Evolutionary conservation across 2,329 filamentous ascomycete genomes (phyloP), one percentile per base, ranked within the genome.

Genomic region (Cercospora sp.): DNA sequence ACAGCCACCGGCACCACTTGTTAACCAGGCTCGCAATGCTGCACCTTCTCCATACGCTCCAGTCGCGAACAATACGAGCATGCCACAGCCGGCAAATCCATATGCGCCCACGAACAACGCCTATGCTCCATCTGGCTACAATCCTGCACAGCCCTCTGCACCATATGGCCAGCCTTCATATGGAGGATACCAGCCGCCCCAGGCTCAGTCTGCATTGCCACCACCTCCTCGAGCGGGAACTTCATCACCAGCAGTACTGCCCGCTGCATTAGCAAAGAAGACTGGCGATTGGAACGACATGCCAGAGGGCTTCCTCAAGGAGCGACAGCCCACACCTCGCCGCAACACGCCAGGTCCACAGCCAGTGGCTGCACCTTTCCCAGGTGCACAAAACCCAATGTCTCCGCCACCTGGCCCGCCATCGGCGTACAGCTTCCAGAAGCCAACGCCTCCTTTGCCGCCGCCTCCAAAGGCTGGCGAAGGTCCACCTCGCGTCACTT

Each of bases 261-360:
- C 93, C 23, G 88, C 92, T 18, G 87, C 91, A 9, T 89, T 88
- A 75, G 83, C 87, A 66, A 90, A 89, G 76, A 90, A 91, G 71
- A 89, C 90, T 70, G 87, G 90, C 30, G 91, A 91, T 74, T 99
- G 95, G 95, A 99, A 99, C 74, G 95, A 99, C 79, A 90, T 96
- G 62, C 95, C 95, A 1, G 87, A 97, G 75, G 91, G 82, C 65
- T 89, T 98, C 72, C 78, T 82, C 57, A 92, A 94, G 82, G 83
- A 86, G 64, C 85, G 90, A n/a, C 72, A 75, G 39, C 68, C 75
- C 4, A 86, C 87, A 13, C 86, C 90, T 23, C 89, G 94, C 72
- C 88, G 90, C 77, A 85, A 85, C 57, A 97, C 94, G 0, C 93
- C 94, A 2, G 88, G 85, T 65, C 77, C 81, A 53, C 87, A 88